phyloP scores from a whole-genome alignment of 495 filamentous ascomycete genomes.

The Corynascus novoguineensis region DNA sequence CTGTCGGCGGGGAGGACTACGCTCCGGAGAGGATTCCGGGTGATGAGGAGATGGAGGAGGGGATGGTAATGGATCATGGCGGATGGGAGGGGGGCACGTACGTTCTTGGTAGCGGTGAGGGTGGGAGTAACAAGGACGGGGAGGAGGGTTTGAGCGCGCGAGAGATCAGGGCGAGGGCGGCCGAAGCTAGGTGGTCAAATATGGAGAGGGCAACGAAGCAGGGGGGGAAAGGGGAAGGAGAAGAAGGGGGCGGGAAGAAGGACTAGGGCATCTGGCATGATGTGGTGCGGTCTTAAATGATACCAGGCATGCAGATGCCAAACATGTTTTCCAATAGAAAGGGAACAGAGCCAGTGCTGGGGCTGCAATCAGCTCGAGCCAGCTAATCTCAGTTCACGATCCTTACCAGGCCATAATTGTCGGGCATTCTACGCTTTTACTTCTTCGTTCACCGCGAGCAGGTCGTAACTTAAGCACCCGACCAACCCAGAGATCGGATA shows the following conservation, averaged over 20 bases:
- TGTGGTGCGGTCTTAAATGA: not conserved
- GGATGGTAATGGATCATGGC: slow-evolving; percentile 63
- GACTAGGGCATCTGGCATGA: not conserved
- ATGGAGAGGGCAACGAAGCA: slow-evolving; percentile 36
- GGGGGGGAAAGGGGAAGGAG: not conserved
- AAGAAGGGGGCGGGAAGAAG: not conserved
- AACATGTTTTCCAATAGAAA: too few species aligned
- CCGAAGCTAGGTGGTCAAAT: slow-evolving; percentile 64
- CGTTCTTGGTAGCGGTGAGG: slow-evolving; percentile 69
- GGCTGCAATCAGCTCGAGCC: too few species aligned
- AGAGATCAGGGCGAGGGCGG: slow-evolving; percentile 70
- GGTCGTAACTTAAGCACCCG: too few species aligned
- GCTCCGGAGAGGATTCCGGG: slow-evolving; percentile 31
- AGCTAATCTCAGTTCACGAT: too few species aligned
- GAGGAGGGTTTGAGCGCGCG: slow-evolving; percentile 41
- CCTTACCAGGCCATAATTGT: too few species aligned
- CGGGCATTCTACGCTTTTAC: too few species aligned
- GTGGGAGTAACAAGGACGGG: slow-evolving; percentile 34
- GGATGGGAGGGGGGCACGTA: slow-evolving; percentile 88
- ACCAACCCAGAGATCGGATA: too few species aligned
- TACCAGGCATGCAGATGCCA: not conserved
- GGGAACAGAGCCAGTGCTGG: too few species aligned
- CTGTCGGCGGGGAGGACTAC: slow-evolving; percentile 61
- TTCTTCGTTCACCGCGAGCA: too few species aligned
- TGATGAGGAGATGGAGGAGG: slow-evolving; percentile 43